A percentile compares a stretch with the other conserved stretches of the same genome.
phyloP scores from a whole-genome alignment of 2,329 filamentous ascomycete genomes.

The Periconia sp. region DNA sequence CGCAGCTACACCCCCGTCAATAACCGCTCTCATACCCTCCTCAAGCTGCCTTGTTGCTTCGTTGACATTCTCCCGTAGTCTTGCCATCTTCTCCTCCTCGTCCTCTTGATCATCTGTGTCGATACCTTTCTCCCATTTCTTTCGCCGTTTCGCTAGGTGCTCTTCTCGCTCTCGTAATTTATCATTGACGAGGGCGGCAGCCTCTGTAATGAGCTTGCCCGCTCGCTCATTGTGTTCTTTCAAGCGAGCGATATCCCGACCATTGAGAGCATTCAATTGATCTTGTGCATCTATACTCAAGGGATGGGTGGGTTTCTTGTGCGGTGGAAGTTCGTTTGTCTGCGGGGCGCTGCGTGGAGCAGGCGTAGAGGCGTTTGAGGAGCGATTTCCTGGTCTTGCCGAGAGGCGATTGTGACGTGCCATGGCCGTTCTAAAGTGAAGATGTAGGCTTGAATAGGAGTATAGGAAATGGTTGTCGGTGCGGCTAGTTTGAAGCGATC shows the following conservation, averaged over 20 bases:
- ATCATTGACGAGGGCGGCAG: constrained; percentile 64
- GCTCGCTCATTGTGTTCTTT: constrained; percentile 57
- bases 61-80: constrained; percentile 53
- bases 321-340: constrained; percentile 51
- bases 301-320: constrained; percentile 60
- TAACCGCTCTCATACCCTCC: constrained; percentile 60
- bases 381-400: too few relatives aligned
- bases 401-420: too few relatives aligned
- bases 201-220: constrained; percentile 53
- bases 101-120: constrained; percentile 47
- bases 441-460: too few relatives aligned
- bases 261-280: constrained; percentile 53
- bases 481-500: too few relatives aligned
- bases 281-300: constrained; percentile 56
- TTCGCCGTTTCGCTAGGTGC: constrained; percentile 41
- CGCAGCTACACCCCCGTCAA: constrained; percentile 62
- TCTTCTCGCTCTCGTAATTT: constrained; percentile 50
- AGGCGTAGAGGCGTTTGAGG: constrained; percentile 16
- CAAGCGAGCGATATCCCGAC: constrained; percentile 52
- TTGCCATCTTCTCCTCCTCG: constrained; percentile 46
- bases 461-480: too few relatives aligned
- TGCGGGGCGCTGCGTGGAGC: constrained; percentile 8
- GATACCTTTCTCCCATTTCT: constrained; percentile 43
- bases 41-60: constrained; percentile 63
- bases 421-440: too few relatives aligned